Conservation (phyloP, 768 basidiomycete genomes). For the Lentinula boryana region DNA sequence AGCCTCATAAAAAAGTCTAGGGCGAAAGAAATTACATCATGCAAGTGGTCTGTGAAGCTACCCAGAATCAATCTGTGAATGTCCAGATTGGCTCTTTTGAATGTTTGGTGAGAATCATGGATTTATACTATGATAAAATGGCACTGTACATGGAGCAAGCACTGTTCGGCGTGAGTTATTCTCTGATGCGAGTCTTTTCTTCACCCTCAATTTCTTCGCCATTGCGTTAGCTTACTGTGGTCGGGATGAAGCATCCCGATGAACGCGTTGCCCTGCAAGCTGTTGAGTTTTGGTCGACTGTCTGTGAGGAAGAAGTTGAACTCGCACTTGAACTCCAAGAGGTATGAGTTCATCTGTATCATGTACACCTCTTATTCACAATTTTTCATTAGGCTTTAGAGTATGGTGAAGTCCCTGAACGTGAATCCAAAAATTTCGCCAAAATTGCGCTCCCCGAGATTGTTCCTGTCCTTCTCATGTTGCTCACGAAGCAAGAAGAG, state of each 20-base stretch:
- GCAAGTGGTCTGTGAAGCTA: constrained; percentile 99
- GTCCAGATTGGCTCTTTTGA: constrained; percentile 98
- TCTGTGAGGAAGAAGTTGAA: constrained; percentile 96
- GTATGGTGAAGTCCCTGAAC: constrained; percentile 82
- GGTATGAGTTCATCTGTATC: constrained; percentile 33
- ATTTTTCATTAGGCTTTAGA: constrained; percentile 62
- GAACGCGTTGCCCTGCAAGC: constrained; percentile 93
- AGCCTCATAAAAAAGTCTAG: constrained; percentile 30
- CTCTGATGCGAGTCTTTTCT: not conserved
- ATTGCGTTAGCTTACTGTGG: constrained; percentile 72
- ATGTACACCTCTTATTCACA: constrained; percentile 4
- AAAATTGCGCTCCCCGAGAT: constrained; percentile 94
- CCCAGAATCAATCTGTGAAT: constrained; percentile 69
- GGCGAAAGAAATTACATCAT: constrained; percentile 99
- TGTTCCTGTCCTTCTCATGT: constrained; percentile 81
- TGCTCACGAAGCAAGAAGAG: constrained; percentile 91
- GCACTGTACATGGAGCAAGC: constrained; percentile 99
- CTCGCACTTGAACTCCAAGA: constrained; percentile 88
- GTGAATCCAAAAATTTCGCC: constrained; percentile 86
- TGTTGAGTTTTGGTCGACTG: constrained; percentile 99
- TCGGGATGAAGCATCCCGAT: constrained; percentile 94
- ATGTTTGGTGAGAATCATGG: constrained; percentile 94
- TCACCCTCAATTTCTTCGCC: constrained; percentile 1
- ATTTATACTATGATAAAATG: constrained; percentile 99
- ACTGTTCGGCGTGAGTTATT: constrained; percentile 80